Evolutionary conservation across 2,329 filamentous ascomycete species (phyloP), one percentile per base, ranked within the genome.

Genomic region (Plectosphaerella sp.): DNA sequence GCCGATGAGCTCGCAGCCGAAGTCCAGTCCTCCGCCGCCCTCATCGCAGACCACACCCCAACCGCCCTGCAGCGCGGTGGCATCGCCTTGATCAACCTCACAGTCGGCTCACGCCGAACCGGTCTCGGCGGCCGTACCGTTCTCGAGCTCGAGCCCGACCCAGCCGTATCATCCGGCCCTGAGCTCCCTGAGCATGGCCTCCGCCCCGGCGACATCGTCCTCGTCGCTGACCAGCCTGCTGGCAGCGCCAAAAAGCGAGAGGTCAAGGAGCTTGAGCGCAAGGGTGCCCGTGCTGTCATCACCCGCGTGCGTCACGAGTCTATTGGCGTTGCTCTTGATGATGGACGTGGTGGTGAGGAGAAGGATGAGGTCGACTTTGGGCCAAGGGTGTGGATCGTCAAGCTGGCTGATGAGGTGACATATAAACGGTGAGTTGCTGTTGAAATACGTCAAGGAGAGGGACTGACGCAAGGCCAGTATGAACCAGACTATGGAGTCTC

Each of bases 71-170:
- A 89, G 64, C 84, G 87, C 53, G 88, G 88, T 6, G 90, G 90
- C n/a, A 78, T 91, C 41, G 90, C 90, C 33, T 76, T 94, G 61
- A 83, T 84, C 15, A 93, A 92, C 68, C 82, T 97, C 9, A 73
- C 82, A 33, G 74, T 96, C 35, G 75, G 80, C 11, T 86, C 88
- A 16, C 88, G 89, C 64, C 86, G 92, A 28, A 99, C 94, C 0
- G 94, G 94, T 0, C 77, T 97, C 37, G 94, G 92, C 15, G 94
- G 94, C n/a, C 89, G 91, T 58, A 91, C 89, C 0, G 87, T 99
- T 2, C 74, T 97, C 4, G 92, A 97, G 67, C 83, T 99, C 1
- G 72, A 73, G 15, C 75, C 83, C 0, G 93, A 97, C 62, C 72
- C 82, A n/a, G 88, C 91, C 1, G 80, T 87, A 2, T 77, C 80